A percentile compares a stretch with the other conserved stretches of the same genome.
Evolutionary conservation across 2,329 filamentous ascomycete genomes (phyloP).

Genomic region (Aspergillus calidoustus): DNA sequence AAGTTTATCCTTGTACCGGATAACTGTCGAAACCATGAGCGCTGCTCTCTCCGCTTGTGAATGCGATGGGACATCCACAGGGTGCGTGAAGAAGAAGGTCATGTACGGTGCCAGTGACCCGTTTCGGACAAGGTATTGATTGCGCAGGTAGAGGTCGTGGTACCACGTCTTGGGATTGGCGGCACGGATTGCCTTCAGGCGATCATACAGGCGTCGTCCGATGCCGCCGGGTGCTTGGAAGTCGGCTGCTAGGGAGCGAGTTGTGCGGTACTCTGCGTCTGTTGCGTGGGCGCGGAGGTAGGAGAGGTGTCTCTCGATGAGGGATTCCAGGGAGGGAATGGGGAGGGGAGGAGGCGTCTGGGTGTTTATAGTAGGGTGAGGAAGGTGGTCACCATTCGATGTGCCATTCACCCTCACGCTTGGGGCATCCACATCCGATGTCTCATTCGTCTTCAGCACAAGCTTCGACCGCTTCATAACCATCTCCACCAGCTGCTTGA

Average conservation of each 20-base stretch:
- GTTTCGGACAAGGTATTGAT: background rate
- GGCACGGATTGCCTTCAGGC: background rate
- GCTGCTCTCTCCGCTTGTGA: background rate
- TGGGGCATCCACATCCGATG: background rate
- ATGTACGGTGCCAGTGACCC: background rate
- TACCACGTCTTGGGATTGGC: background rate
- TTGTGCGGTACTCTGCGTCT: background rate
- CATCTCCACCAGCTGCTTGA: background rate
- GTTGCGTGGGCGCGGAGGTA: background rate
- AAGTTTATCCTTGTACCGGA: background rate
- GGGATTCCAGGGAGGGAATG: background rate
- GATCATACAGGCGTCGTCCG: background rate
- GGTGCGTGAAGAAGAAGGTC: background rate
- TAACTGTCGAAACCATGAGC: background rate
- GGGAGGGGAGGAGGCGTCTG: background rate
- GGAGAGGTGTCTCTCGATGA: background rate
- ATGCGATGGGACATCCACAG: background rate
- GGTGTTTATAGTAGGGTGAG: background rate
- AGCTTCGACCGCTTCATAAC: constrained; percentile 7
- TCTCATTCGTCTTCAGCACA: background rate
- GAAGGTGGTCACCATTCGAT: background rate
- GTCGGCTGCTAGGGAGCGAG: background rate
- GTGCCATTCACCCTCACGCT: background rate
- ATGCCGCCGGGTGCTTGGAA: background rate
- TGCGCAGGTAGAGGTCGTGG: background rate